Conservation (phyloP, 306 rosid species). For the Sesbania bispinosa region DNA sequence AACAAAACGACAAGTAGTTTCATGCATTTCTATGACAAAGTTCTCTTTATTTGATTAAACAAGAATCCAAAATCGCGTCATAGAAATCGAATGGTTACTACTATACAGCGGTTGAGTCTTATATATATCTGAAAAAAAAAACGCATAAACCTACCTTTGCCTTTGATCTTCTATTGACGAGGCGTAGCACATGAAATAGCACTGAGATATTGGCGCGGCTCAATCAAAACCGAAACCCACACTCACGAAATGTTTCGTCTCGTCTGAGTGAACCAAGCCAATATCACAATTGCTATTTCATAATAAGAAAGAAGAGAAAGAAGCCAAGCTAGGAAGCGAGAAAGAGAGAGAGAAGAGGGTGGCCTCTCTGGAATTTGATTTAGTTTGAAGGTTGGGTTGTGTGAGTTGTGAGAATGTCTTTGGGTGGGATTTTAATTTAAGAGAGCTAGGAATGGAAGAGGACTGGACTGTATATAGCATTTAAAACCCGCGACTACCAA, state of each 20-base stretch:
- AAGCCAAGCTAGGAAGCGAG: not conserved
- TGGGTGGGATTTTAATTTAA: constrained; percentile 24
- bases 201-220: constrained; percentile 83
- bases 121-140: no score
- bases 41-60: no score
- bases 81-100: no score
- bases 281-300: constrained; percentile 60
- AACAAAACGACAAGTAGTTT: no score
- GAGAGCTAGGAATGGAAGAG: not conserved
- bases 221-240: constrained; percentile 50
- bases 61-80: no score
- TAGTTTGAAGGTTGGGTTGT: not conserved
- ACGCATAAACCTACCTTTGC: not conserved
- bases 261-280: constrained; percentile 82
- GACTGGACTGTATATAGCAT: constrained; percentile 42
- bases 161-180: not conserved
- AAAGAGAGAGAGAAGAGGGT: not conserved
- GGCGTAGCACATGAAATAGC: constrained; percentile 36
- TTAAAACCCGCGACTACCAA: constrained; percentile 61
- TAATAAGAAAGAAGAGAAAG: not conserved
- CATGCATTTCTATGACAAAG: no score
- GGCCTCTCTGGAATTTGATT: no score
- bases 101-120: no score
- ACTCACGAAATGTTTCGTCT: not conserved
- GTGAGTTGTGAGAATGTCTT: constrained; percentile 34